Base-by-base conservation (phyloP, 306 rosid genomes). In the Corylus americana region DNA sequence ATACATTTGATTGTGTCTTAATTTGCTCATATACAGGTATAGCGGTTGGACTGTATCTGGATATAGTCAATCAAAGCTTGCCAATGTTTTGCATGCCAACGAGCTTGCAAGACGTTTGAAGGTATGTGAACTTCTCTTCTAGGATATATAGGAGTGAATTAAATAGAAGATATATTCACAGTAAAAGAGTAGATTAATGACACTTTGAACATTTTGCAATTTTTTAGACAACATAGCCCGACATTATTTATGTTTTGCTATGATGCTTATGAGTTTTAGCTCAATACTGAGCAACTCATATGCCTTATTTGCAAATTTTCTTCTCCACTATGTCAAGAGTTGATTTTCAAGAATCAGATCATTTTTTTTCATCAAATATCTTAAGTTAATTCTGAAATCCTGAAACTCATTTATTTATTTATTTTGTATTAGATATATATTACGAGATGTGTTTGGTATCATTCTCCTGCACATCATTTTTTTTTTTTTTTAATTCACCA, bases 31-130 rank as follows among this genome's bases (percentile, higher is more conserved):
- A 58, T 82, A 80, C 89, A 94, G 98, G 84, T 94, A 91, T 86
- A 79, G 17, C 71, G 86, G 82, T 49, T 79, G 86, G 77, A 53
- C 75, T 48, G 3, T 4, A 37, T 37, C 42, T 37, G 98, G 98
- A 57, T 95, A 95, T 79, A 97, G 98, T 77, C 98, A 91, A 62
- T 91, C 98, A 64, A 95, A 95, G 90, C 91, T 95, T 71, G 92
- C 97, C 59, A 95, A 95, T 77, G 63, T 92, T 74, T 87, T 95
- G 85, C 98, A 92, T 78, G 92, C 96, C 67, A 95, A 91, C 53
- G 96, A 95, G 86, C 96, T 95, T 66, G 14, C 97, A 48, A 85
- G 83, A 85, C 83, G 49, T 37, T 39, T 90, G 22, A 95, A 91
- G 91, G 98, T 91, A 63, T 3, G 67, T 22, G 48, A 16, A 17